phyloP scores from a whole-genome alignment of 108 stramenopile genomes.

The Stephanodiscus triporus region DNA sequence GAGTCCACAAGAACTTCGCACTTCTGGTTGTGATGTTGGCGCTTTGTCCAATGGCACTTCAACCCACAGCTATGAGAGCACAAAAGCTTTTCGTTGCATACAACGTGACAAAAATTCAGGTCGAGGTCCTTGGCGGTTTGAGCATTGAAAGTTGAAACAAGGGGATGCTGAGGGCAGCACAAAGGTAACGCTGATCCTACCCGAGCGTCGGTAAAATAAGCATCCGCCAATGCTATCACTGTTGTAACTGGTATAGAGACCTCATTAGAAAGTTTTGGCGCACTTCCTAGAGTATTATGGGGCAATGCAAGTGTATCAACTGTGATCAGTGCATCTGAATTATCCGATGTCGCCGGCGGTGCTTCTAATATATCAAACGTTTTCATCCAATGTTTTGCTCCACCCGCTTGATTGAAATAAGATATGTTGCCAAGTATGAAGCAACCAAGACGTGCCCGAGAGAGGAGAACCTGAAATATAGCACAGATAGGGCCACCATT shows the following conservation, averaged over 20 bases:
- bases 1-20: constrained; percentile 28
- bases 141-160: constrained; percentile 11
- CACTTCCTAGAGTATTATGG: neutral
- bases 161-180: constrained; percentile 46
- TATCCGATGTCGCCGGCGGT: constrained; percentile 18
- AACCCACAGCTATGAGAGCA: constrained; percentile 36
- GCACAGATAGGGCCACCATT: neutral
- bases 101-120: constrained; percentile 30
- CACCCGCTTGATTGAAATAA: constrained; percentile 30
- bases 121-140: constrained; percentile 23
- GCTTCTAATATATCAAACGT: constrained; percentile 40
- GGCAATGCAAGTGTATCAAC: neutral
- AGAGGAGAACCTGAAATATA: constrained; percentile 22
- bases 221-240: constrained; percentile 1
- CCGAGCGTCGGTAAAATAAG: constrained; percentile 3
- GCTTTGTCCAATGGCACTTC: constrained; percentile 44
- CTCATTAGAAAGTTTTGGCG: neutral
- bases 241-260: neutral
- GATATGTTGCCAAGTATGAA: constrained; percentile 46
- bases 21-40: constrained; percentile 18
- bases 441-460: constrained; percentile 47
- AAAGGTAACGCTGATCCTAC: constrained; percentile 33
- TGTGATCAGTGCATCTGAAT: constrained; percentile 7
- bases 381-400: constrained; percentile 33
- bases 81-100: constrained; percentile 16